Evolutionary conservation across 2,329 filamentous ascomycete genomes (phyloP), one percentile per base, ranked within the genome.

Genomic region (Oidium heveae): DNA sequence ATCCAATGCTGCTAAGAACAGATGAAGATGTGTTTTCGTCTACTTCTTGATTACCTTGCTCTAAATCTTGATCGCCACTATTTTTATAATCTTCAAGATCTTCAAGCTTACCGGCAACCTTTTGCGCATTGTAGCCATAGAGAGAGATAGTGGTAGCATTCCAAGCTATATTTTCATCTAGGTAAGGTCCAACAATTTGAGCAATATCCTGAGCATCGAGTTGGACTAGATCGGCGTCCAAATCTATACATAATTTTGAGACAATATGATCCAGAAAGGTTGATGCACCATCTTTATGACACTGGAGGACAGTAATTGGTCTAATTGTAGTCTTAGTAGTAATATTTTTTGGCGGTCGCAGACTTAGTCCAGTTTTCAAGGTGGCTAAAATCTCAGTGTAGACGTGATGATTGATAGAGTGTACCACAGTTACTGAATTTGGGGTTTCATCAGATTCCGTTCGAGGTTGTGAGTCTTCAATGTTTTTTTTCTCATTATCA

Each of bases 201-300:
- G 82, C 82, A 54, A 93, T 68, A 61, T 83, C 80, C 58, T 80
- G 75, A 0, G 84, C 77, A 62, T 80, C 76, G 12, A 93, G 64
- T 20, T 76, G 73, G 34, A 91, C 68, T 2, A 89, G 63, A 59
- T 89, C 79, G 2, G 84, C 80, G 7, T 68, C 69, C 6, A 83
- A 68, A 36, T 77, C 72, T 13, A 69, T 68, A 0, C 83, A 82
- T 46, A 82, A 68, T 53, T 76, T 72, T 56, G 76, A 72, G 1
- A 88, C 74, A n/a, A 84, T 68, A 3, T 69, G 66, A 58, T 80
- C 73, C 37, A 85, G 66, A 57, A 74, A 72, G 50, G 66, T 64
- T 55, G 71, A 74, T 41, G 70, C 74, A 50, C 75, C 73, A 44
- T 74, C 70, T 28, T 72, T 71, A 1, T 77, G 76, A 58, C 77